These are phyloP conservation scores for Ustilago sp. DNA, from an alignment of 1,284 basidiomycete species.

Conservation along the genomic window DNA sequence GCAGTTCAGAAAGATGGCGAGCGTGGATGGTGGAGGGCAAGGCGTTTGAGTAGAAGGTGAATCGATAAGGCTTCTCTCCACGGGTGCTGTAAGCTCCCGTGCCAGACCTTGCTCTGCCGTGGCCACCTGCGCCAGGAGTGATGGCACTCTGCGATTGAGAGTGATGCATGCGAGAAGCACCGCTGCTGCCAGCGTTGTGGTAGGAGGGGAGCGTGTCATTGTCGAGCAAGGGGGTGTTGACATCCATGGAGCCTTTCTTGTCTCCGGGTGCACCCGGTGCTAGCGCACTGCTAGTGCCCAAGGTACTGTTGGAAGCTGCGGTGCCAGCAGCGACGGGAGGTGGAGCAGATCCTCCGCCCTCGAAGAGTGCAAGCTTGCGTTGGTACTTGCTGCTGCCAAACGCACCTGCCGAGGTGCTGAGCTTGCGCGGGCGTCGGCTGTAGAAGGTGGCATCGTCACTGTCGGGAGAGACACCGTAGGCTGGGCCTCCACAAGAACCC, in stretches of 20 bases:
- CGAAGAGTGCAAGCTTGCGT: constrained; percentile 91
- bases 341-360: constrained; percentile 73
- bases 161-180: constrained; percentile 23
- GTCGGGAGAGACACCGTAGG: constrained; percentile 60
- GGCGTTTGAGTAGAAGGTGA: constrained; percentile 98
- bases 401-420: constrained; percentile 43
- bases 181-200: constrained; percentile 57
- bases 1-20: constrained; percentile 89
- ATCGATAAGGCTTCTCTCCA: constrained; percentile 83
- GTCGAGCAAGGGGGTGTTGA: constrained; percentile 69
- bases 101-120: constrained; percentile 28
- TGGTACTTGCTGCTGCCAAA: constrained; percentile 71
- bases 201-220: constrained; percentile 68
- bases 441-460: constrained; percentile 67
- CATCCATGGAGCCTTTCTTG: constrained; percentile 41
- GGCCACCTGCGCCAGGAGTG: constrained; percentile 17
- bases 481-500: constrained; percentile 19
- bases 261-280: constrained; percentile 7
- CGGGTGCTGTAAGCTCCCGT: constrained; percentile 47
- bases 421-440: constrained; percentile 62
- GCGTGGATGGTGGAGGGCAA: constrained; percentile 94
- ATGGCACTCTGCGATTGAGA: constrained; percentile 31
- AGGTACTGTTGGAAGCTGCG: constrained; percentile 65
- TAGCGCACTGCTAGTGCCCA: constrained; percentile 70
- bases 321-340: constrained; percentile 52